phyloP scores from a whole-genome alignment of 352 stramenopile species.

The Globisporangium orthogonon region DNA sequence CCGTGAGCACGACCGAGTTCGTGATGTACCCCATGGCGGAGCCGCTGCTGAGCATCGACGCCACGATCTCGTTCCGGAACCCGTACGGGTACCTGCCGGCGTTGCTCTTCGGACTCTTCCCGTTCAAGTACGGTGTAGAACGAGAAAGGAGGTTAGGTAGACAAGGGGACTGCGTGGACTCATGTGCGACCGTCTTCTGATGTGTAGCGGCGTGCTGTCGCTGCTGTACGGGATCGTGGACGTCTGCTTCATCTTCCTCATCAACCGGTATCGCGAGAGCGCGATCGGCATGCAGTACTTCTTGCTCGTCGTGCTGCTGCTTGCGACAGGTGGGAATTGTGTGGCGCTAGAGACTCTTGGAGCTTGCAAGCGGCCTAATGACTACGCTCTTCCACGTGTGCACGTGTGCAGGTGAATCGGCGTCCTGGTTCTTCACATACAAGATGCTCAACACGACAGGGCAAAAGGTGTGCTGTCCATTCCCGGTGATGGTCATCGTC shows the following conservation, averaged over 20 bases:
- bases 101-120: slow-evolving; percentile 73
- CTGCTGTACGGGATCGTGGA: slow-evolving; percentile 68
- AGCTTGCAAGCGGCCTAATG: not conserved
- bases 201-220: slow-evolving; percentile 51
- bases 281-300: slow-evolving; percentile 82
- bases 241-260: slow-evolving; percentile 59
- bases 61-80: slow-evolving; percentile 64
- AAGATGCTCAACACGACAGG: slow-evolving; percentile 65
- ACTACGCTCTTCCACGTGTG: not conserved
- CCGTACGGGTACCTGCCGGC: slow-evolving; percentile 79
- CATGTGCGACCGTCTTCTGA: not conserved
- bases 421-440: slow-evolving; percentile 79
- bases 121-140: slow-evolving; percentile 62
- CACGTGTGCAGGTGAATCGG: slow-evolving; percentile 36
- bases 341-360: not conserved
- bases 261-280: slow-evolving; percentile 62
- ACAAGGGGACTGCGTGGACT: not conserved
- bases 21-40: slow-evolving; percentile 69
- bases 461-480: slow-evolving; percentile 71
- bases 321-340: slow-evolving; percentile 45
- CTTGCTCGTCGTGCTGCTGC: slow-evolving; percentile 66
- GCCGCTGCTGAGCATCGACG: slow-evolving; percentile 59
- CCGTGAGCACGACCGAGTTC: slow-evolving; percentile 63
- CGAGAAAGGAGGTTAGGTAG: not conserved
- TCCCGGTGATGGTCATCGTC: slow-evolving; percentile 56